Conservation (phyloP, 352 stramenopile species). For the Globisporangium heterothallicum region DNA sequence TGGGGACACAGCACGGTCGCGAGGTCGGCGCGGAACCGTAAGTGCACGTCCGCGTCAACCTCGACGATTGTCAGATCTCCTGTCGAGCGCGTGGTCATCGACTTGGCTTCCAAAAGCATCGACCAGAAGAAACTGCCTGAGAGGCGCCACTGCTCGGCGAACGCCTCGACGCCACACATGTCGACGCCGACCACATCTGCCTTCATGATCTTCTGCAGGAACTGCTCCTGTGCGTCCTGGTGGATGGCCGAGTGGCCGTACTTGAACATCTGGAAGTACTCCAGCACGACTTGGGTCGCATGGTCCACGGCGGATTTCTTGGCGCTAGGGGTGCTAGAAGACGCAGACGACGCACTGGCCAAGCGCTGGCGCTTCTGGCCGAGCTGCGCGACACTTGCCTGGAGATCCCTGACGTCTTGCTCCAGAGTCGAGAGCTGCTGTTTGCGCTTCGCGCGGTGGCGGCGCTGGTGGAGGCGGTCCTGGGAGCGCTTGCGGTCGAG, state of each 20-base stretch:
- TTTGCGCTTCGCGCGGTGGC: conserved; percentile 14
- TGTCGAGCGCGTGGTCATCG: conserved; percentile 2
- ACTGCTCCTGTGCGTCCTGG: conserved; percentile 7
- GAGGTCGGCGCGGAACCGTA: conserved; percentile 10
- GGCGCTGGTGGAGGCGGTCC: conserved; percentile 12
- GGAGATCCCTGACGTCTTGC: conserved; percentile 13
- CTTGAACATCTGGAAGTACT: conserved; percentile 15
- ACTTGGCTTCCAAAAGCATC: conserved; percentile 10
- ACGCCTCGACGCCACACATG: conserved; percentile 6
- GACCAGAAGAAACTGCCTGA: conserved; percentile 14
- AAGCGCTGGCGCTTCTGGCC: conserved; percentile 10
- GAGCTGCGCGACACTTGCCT: conserved; percentile 3
- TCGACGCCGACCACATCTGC: conserved; percentile 7
- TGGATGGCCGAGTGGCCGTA: conserved; percentile 14
- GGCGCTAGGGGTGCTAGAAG: too few relatives aligned
- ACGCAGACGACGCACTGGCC: neutral
- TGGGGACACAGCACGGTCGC: conserved; percentile 8
- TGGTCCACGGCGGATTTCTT: neutral
- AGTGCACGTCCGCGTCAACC: conserved; percentile 9
- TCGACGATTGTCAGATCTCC: conserved; percentile 13
- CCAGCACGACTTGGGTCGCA: conserved; percentile 8
- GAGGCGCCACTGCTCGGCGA: conserved; percentile 12
- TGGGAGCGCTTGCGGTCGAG: conserved; percentile 14
- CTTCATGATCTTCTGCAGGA: conserved; percentile 4
- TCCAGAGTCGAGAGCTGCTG: conserved; percentile 12